These are phyloP conservation scores for Kodamaea fungicola DNA, from an alignment of 1,139 yeast species.

Conservation along the genomic window DNA sequence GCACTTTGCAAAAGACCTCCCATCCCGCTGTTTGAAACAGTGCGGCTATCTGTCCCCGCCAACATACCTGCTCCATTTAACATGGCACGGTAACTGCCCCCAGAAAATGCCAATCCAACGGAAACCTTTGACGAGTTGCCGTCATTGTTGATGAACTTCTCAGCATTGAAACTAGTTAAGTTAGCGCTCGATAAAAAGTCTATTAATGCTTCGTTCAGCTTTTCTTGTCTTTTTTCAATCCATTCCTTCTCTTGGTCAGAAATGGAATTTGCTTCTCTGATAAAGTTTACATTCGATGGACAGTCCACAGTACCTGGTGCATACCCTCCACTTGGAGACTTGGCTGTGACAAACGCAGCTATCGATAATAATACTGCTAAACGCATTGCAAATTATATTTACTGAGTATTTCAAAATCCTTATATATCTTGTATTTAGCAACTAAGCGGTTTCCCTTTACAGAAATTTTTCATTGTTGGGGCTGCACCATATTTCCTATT, in stretches of 20 bases:
- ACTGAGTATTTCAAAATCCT: background rate
- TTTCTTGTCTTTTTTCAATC: constrained; percentile 46
- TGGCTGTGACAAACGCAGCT: constrained; percentile 2
- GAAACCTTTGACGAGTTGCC: constrained; percentile 36
- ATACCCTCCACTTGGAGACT: constrained; percentile 24
- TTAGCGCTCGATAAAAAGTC: constrained; percentile 57
- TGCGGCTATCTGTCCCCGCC: constrained; percentile 75
- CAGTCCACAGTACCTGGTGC: constrained; percentile 64
- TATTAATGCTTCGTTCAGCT: constrained; percentile 51
- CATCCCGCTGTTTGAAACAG: constrained; percentile 55
- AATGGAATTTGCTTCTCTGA: constrained; percentile 30
- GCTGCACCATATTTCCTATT: background rate
- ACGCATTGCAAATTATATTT: background rate
- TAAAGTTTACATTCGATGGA: constrained; percentile 32
- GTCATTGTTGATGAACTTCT: constrained; percentile 37
- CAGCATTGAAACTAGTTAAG: constrained; percentile 56
- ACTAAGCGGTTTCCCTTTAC: too few relatives aligned
- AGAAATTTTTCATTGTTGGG: background rate
- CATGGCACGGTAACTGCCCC: constrained; percentile 95
- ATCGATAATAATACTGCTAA: constrained; percentile 1
- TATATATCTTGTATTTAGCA: too few relatives aligned
- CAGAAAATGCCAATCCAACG: constrained; percentile 77
- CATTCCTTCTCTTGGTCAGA: constrained; percentile 37
- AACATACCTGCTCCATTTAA: constrained; percentile 83
- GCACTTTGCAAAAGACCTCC: constrained; percentile 40